Conservation (phyloP, 163 green algal species). For the Volvox carteri region DNA sequence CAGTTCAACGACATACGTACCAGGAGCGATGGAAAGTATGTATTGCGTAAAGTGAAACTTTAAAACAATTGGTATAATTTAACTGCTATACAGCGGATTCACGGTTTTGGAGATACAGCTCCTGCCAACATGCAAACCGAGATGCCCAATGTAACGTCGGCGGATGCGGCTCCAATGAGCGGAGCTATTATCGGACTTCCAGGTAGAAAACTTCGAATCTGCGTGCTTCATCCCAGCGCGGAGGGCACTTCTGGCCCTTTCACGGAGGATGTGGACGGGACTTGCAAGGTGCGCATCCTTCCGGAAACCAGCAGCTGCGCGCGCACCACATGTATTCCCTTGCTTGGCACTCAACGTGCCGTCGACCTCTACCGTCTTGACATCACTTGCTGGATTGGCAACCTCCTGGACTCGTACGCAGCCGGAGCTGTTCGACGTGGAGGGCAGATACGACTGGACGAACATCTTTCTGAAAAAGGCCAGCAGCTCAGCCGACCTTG, state of each 20-base stretch:
- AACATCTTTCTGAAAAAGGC: conserved; percentile 30
- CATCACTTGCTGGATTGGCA: too few species aligned
- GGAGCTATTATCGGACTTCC: background rate
- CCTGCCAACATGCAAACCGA: background rate
- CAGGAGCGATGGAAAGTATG: too few species aligned
- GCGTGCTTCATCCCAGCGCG: conserved; percentile 25
- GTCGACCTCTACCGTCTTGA: too few species aligned
- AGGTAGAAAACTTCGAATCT: conserved; percentile 33
- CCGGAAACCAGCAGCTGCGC: too few species aligned
- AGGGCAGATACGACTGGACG: conserved; percentile 34
- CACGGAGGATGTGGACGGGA: conserved; percentile 32
- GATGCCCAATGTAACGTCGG: background rate
- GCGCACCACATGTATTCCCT: too few species aligned
- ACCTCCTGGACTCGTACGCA: too few species aligned
- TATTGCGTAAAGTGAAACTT: too few species aligned
- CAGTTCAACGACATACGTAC: too few species aligned
- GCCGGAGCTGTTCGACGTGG: conserved; percentile 40
- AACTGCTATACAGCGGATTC: too few species aligned
- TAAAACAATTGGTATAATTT: too few species aligned
- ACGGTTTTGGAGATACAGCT: too few species aligned
- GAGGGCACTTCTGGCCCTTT: conserved; percentile 14
- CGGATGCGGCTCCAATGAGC: background rate
- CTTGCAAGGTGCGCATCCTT: background rate
- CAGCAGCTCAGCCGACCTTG: background rate
- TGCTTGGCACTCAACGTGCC: too few species aligned